These are phyloP conservation scores for Choiromyces venosus DNA, from an alignment of 495 filamentous ascomycete species.

Conservation along the genomic window DNA sequence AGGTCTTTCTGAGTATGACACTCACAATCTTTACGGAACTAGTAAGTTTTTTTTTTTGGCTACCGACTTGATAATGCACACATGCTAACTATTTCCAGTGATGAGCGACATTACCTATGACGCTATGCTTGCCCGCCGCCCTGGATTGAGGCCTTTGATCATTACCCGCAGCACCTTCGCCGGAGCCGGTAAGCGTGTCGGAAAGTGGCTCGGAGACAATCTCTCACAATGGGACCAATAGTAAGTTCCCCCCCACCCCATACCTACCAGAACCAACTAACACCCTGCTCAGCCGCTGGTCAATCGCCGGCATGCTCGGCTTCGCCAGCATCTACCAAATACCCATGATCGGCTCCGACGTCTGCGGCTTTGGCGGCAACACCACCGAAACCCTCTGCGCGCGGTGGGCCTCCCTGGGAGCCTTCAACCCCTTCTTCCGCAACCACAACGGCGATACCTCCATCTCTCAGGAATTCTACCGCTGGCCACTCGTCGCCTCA, in stretches of 20 bases:
- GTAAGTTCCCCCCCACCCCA: background rate
- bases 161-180: conserved; percentile 83
- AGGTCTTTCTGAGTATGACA: conserved; percentile 68
- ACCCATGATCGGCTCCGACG: conserved; percentile 78
- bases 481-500: conserved; percentile 58
- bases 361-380: conserved; percentile 68
- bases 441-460: conserved; percentile 59
- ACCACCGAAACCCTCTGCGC: conserved; percentile 76
- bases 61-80: background rate
- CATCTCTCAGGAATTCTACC: conserved; percentile 72
- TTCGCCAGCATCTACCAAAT: conserved; percentile 79
- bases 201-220: conserved; percentile 89
- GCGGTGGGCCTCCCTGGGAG: conserved; percentile 75
- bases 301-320: conserved; percentile 63
- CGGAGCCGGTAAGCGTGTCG: conserved; percentile 69
- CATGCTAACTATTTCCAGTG: conserved; percentile 49
- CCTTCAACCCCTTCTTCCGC: conserved; percentile 77
- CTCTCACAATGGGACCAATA: conserved; percentile 67
- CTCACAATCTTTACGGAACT: conserved; percentile 78
- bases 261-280: background rate
- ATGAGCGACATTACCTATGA: conserved; percentile 64
- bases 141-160: conserved; percentile 62
- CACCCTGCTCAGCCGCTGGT: conserved; percentile 45
- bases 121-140: conserved; percentile 66
- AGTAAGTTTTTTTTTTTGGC: conserved; percentile 46